Evolutionary conservation across 2,329 filamentous ascomycete species (phyloP).

Genomic region (Monilinia polystroma): DNA sequence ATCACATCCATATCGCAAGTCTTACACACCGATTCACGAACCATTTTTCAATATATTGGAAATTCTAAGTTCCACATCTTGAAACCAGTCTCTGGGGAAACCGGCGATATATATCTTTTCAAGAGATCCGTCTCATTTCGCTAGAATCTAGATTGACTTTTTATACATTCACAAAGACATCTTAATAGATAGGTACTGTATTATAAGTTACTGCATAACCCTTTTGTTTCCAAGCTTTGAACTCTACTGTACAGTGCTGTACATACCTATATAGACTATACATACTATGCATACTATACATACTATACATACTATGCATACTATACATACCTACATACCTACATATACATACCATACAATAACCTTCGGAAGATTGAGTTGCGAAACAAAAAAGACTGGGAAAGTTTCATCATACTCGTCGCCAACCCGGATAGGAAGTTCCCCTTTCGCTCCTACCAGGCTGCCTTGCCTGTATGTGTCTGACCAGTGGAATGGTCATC

Average conservation of each 20-base stretch:
- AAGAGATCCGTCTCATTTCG: background rate
- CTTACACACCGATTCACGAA: background rate
- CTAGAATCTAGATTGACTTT: background rate
- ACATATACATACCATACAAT: too few species aligned
- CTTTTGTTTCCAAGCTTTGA: too few species aligned
- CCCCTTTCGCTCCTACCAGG: too few species aligned
- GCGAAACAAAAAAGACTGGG: background rate
- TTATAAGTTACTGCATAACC: too few species aligned
- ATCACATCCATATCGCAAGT: background rate
- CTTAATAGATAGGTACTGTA: background rate
- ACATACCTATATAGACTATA: too few species aligned
- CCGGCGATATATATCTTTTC: conserved; percentile 6
- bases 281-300: too few species aligned
- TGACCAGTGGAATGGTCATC: background rate
- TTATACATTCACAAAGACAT: background rate
- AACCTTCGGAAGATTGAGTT: background rate
- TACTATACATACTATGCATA: too few species aligned
- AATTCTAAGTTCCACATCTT: background rate
- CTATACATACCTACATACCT: too few species aligned
- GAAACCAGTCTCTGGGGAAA: conserved; percentile 15
- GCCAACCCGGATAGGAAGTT: background rate
- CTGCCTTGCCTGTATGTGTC: background rate
- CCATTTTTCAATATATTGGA: conserved; percentile 7
- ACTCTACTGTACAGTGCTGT: too few species aligned
- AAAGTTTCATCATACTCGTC: background rate